Base-by-base conservation (phyloP, 345 rosid genomes). In the Pseudoturritis turrita region DNA sequence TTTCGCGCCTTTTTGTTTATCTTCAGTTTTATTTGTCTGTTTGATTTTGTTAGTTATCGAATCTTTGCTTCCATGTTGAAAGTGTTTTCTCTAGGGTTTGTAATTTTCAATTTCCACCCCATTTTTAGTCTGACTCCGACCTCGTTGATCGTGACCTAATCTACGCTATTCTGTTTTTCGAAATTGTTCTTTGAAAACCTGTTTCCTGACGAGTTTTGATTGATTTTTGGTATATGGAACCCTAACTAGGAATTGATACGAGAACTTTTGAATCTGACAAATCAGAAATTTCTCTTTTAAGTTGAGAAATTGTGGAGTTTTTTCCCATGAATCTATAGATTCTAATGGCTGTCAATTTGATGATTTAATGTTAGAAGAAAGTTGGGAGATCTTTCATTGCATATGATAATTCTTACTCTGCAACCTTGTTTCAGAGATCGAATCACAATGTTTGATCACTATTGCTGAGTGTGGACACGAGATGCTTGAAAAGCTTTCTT, bases 211-310 rank as follows among this genome's bases (percentile, higher is more conserved):
- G 41, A 65, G 2, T 49, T 58, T 40, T 2, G 54, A 59, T 59
- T 54, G 29, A 52, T 33, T 64, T n/a, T 43, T 54, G 40, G 19
- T 67, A 31, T 73, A 15, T 14, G 31, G 36, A 74, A 66, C 73
- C 73, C 47, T 37, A 58, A 23, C 13, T 50, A 6, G 22, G 52
- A 47, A 31, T 22, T 21, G 25, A 7, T 41, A 63, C 28, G 21
- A 22, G 3, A 18, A 41, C 10, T 41, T 55, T 45, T n/a, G n/a
- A n/a, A n/a, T n/a, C n/a, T n/a, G n/a, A n/a, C n/a, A 19, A 7
- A 17, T 28, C 15, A 18, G 13, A 19, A 7, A 6, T 8, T 54
- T 64, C 8, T 8, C 10, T 57, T n/a, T 46, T 44, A 17, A 6
- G 5, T 17, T 21, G 41, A 28, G 28, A 54, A n/a, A 43, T 29